Base-by-base conservation (phyloP, 768 basidiomycete species). In the Collybiopsis luxurians region DNA sequence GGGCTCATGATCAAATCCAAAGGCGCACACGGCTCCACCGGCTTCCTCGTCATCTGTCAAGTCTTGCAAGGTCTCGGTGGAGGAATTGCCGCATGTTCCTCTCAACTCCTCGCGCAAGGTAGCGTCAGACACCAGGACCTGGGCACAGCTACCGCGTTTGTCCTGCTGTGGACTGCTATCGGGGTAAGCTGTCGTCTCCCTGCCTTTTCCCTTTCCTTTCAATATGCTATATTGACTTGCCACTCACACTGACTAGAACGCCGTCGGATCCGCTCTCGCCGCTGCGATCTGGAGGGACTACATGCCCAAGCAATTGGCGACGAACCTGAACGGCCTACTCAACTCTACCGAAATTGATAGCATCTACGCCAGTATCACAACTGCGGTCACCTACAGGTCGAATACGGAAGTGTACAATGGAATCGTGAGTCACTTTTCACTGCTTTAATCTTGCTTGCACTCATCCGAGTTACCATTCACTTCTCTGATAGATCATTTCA, bases 1-100 rank as follows among this genome's bases (percentile, higher is more conserved):
- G 72, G 72, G 2, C 62, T 80, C 55, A 82, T 82, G 82, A 73
- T 83, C 60, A 71, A 74, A 50, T 77, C 81, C 13, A 70, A 75
- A 27, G 80, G 80, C 17, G 74, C 78, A 2, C 60, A 73, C 36
- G 71, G 64, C 2, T 66, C 59, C 43, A 58, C 63, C n/a, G 62
- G 59, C 21, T 71, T 73, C 48, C 72, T 83, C 30, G 78, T 84
- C 27, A 64, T 72, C 43, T 76, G 74, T 27, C 83, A 84, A 60
- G 64, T 82, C 53, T 64, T 84, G 12, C 82, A 83, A 68, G 82
- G 82, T 34, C 59, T 77, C 2, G 83, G 83, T 19, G 82, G 82
- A 4, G 82, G 81, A 38, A 69, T 83, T 56, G 80, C 80, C 13
- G 74, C 73, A 4, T 63, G 75, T 53, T 62, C 74, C 4, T 62